Base-by-base conservation (phyloP, 2,329 filamentous ascomycete genomes). In the Fusarium camptoceras region DNA sequence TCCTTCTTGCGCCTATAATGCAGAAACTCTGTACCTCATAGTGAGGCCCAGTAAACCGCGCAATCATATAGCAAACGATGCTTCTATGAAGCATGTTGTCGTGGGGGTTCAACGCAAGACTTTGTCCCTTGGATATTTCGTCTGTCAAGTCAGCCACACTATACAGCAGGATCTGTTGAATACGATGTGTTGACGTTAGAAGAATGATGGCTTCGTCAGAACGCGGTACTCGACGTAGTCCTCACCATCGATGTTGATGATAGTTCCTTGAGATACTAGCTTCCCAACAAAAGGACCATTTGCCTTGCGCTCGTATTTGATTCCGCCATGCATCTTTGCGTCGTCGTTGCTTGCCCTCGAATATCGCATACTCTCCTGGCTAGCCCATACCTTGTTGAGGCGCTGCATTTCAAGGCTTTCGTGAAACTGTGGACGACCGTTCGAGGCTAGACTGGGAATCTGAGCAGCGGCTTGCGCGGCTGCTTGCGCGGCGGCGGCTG, bases 151-250 rank as follows among this genome's bases (percentile, higher is more conserved):
- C 25, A 16, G 28, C 12, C 24, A 25, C 58, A 11, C n/a, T 67
- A 59, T 39, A 55, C 48, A 25, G n/a, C 9, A 34, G 28, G 27
- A n/a, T 20, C 8, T 15, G 15, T 18, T 27, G 16, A 15, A 39
- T 20, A 43, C 46, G 25, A 15, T 14, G 14, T 11, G 8, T 14
- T 39, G 30, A 30, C 18, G 12, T 44, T 58, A 89, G 68, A 88
- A 90, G 73, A 90, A 90, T 0, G 83, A 85, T 0, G 88, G 87
- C 78, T 89, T 90, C 2, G 86, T 89, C 27, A 91, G 83, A 3
- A 91, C 87, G 3, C 88, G 84, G 68, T 91, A 91, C 76, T 91
- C 89, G 34, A 91, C 88, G 64, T 88, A 91, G 67, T 91, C 89
- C 75, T 91, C 88, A 24, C 88, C 89, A 63, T 91, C 88, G 63